phyloP scores from a whole-genome alignment of 2,329 filamentous ascomycete species.

The Paracoccidioides brasiliensis region DNA sequence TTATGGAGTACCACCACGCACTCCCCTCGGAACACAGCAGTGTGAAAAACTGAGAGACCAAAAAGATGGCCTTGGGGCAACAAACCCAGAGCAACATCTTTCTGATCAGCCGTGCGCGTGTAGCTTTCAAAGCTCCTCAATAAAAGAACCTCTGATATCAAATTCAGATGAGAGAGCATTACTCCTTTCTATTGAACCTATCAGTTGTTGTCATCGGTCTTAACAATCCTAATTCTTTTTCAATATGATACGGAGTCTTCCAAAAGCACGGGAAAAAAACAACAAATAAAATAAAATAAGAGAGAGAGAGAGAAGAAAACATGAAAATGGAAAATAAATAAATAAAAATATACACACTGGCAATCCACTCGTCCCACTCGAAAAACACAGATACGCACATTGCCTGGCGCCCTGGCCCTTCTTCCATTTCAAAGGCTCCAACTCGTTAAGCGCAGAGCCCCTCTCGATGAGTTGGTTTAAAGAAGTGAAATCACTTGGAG shows the following conservation, averaged over 20 bases:
- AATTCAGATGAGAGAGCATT: constrained; percentile 59
- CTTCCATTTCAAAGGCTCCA: constrained; percentile 47
- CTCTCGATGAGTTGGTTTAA: constrained; percentile 49
- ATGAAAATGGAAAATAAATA: not conserved
- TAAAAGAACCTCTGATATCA: constrained; percentile 58
- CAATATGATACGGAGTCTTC: no score
- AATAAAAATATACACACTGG: constrained; percentile 38
- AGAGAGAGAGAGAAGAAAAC: not conserved
- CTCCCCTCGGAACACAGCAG: constrained; percentile 52
- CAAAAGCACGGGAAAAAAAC: no score
- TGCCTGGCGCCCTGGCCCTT: constrained; percentile 52
- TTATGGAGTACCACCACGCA: constrained; percentile 57
- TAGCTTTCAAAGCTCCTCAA: constrained; percentile 36
- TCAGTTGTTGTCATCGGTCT: not conserved
- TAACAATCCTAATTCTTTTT: not conserved
- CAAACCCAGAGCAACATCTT: constrained; percentile 45
- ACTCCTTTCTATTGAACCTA: constrained; percentile 50
- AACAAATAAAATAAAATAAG: no score
- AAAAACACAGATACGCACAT: constrained; percentile 59
- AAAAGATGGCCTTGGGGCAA: constrained; percentile 67
- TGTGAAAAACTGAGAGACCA: constrained; percentile 51
- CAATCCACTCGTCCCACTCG: constrained; percentile 58
- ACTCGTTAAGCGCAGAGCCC: constrained; percentile 40
- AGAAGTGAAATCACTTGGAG: constrained; percentile 41
- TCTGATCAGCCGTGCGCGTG: constrained; percentile 33